Conservation (phyloP, 2,329 filamentous ascomycete species). For the Sclerotinia trifoliorum region DNA sequence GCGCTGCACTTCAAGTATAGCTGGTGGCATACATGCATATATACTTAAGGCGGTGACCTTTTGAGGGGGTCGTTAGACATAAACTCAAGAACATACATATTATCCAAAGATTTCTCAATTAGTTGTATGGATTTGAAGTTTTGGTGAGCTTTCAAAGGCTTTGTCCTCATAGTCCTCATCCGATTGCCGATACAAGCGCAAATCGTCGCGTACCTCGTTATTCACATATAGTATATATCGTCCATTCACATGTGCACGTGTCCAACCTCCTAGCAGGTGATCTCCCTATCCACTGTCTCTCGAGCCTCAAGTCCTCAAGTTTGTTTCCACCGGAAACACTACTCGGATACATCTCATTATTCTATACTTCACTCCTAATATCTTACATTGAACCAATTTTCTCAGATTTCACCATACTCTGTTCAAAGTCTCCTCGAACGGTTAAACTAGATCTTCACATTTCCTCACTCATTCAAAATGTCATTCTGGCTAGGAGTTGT, state of each 20-base stretch:
- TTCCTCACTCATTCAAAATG: neutral
- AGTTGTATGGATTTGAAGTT: neutral
- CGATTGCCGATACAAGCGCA: neutral
- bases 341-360: neutral
- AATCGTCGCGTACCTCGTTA: neutral
- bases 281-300: neutral
- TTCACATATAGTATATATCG: neutral
- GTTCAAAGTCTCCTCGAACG: too few relatives aligned
- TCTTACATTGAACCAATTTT: neutral
- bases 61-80: neutral
- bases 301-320: neutral
- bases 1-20: neutral
- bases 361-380: neutral
- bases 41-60: neutral
- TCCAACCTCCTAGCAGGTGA: neutral
- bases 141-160: neutral
- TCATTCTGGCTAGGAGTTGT: neutral
- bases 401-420: neutral
- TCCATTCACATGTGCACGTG: slow-evolving; percentile 2
- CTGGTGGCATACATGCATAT: neutral
- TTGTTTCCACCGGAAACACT: neutral
- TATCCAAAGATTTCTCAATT: neutral
- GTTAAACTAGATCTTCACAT: neutral
- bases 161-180: neutral
- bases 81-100: neutral